Conservation (phyloP, 2,329 filamentous ascomycete species). For the Thielaviopsis euricoi region DNA sequence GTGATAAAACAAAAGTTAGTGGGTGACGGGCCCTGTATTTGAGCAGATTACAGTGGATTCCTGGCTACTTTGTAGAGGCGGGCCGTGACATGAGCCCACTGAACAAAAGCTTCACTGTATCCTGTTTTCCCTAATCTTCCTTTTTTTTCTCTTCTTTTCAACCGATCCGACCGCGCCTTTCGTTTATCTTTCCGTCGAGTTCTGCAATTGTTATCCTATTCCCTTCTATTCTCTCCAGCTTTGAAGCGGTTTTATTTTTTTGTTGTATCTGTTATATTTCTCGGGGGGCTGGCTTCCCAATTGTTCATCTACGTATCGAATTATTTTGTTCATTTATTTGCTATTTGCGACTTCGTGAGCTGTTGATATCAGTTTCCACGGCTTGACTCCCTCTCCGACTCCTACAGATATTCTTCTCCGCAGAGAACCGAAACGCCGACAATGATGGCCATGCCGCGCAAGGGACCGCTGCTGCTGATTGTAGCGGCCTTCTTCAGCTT, state of each 20-base stretch:
- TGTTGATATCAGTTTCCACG: no score
- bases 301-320: neutral
- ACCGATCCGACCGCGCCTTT: neutral
- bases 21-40: no score
- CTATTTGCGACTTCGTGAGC: no score
- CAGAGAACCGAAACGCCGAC: neutral
- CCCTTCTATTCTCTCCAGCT: neutral
- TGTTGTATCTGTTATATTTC: neutral
- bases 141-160: neutral
- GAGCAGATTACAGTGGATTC: no score
- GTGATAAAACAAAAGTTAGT: no score
- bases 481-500: conserved; percentile 40
- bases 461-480: conserved; percentile 36
- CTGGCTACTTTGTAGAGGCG: no score
- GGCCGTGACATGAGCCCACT: neutral
- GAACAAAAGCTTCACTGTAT: neutral
- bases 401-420: neutral
- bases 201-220: neutral
- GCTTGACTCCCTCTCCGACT: no score
- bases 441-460: conserved; percentile 31
- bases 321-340: no score
- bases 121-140: neutral
- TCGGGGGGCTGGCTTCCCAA: neutral
- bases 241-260: neutral
- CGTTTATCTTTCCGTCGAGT: neutral